Evolutionary conservation across 2,329 filamentous ascomycete genomes (phyloP).

Genomic region (Paecilomyces fulvus): DNA sequence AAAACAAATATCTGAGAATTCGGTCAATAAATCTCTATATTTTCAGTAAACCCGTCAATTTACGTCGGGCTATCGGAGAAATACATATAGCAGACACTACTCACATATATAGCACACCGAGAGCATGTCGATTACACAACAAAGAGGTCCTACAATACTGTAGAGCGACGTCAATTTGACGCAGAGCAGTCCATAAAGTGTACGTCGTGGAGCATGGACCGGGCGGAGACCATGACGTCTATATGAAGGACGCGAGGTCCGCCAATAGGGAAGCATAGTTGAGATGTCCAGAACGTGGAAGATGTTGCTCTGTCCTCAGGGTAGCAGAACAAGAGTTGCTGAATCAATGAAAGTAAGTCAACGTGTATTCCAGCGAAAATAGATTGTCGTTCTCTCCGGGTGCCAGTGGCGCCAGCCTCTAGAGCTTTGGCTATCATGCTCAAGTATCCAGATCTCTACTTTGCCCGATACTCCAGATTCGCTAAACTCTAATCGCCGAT

Average conservation of each 20-base stretch:
- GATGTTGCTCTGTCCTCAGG: not conserved
- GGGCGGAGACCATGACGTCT: not conserved
- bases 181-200: not conserved
- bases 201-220: not conserved
- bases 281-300: not conserved
- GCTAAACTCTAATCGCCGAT: too few species aligned
- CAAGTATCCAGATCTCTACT: too few species aligned
- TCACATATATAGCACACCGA: not conserved
- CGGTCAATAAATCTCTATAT: too few species aligned
- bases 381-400: too few species aligned
- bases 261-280: not conserved
- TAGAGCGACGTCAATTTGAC: not conserved
- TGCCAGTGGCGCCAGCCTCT: too few species aligned
- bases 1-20: not conserved
- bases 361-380: not conserved
- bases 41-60: not conserved
- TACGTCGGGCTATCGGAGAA: not conserved
- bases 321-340: not conserved
- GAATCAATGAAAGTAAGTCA: not conserved
- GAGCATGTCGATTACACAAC: not conserved
- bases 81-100: not conserved
- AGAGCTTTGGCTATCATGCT: too few species aligned
- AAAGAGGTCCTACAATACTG: not conserved
- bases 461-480: too few species aligned
- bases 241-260: not conserved